Percentiles rank a stretch among this genome's conserved stretches.
These are phyloP conservation scores for Teunomyces aglyptinius DNA, from an alignment of 805 yeast genomes.

Conservation along the genomic window DNA sequence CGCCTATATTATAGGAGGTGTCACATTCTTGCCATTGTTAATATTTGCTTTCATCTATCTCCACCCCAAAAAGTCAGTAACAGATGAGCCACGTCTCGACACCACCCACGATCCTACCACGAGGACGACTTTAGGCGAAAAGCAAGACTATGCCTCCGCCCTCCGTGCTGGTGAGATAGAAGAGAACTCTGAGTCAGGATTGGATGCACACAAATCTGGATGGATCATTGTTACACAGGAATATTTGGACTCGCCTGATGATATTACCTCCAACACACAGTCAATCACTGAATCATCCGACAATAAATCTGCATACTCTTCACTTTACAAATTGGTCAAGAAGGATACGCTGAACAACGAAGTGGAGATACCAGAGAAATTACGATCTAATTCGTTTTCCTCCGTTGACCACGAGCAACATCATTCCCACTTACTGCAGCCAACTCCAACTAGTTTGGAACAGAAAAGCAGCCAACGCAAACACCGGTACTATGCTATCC, in stretches of 20 bases:
- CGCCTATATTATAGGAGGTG: slow-evolving; percentile 71
- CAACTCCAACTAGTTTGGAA: slow-evolving; percentile 6
- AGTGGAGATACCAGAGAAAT: slow-evolving; percentile 4
- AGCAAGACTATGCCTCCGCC: slow-evolving; percentile 26
- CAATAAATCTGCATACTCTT: slow-evolving; percentile 56
- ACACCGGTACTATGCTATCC: slow-evolving; percentile 64
- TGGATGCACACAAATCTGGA: slow-evolving; percentile 63
- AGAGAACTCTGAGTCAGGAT: slow-evolving; percentile 58
- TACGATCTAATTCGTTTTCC: slow-evolving; percentile 10
- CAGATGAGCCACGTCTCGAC: slow-evolving; percentile 12
- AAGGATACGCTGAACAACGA: slow-evolving; percentile 16
- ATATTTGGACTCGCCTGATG: slow-evolving; percentile 46
- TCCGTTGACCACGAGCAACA: slow-evolving; percentile 4
- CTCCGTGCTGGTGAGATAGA: slow-evolving; percentile 65
- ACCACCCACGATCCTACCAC: neutral
- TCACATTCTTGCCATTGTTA: slow-evolving; percentile 70
- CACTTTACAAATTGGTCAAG: slow-evolving; percentile 58
- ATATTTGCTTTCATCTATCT: slow-evolving; percentile 38
- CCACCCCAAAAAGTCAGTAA: slow-evolving; percentile 27
- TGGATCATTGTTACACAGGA: slow-evolving; percentile 86
- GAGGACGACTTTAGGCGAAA: slow-evolving; percentile 8
- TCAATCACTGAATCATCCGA: slow-evolving; percentile 40
- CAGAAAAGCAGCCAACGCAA: slow-evolving; percentile 36
- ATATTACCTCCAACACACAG: slow-evolving; percentile 48
- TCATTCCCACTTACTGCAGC: neutral